Evolutionary conservation across 2,329 filamentous ascomycete species (phyloP), one percentile per base, ranked within the genome.

Genomic region (Fusarium sp.): DNA sequence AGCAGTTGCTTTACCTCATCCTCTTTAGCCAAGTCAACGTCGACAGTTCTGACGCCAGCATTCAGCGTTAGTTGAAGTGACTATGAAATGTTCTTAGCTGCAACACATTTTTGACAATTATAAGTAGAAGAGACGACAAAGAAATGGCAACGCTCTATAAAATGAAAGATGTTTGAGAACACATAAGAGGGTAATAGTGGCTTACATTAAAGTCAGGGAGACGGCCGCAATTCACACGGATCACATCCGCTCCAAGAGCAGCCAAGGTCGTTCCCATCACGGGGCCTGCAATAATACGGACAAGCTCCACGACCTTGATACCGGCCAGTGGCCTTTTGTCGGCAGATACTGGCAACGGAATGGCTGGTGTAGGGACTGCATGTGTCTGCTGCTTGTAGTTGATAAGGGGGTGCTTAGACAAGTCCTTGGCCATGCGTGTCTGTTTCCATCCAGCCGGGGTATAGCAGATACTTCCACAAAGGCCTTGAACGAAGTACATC

Each of bases 361-460:
- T 35, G 38, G 16, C 21, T 13, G 53, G 53, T 25, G 25, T 32
- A 23, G 40, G 50, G 7, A 7, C 21, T 6, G 60, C 42, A n/a
- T 57, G 19, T 2, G 60, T 62, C n/a, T 62, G 50, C 10, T 40
- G 50, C 9, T n/a, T n/a, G 13, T 62, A 58, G 21, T 58, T 58
- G 21, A 62, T 40, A 1, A 62, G 21, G 12, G 60, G 50, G 13
- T 58, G 40, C 11, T 19, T 35, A 2, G 43, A 23, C 16, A 60
- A 32, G 25, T 43, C 40, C 18, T 38, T 57, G 28, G 40, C 60
- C 60, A 62, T 62, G 1, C 42, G 23, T 2, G 60, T 58, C 18
- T 62, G 21, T 10, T 30, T 25, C 60, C 50, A 62, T 33, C 40
- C 60, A 7, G 10, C 32, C 1, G 60, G 50, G 2, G 40, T 46